phyloP scores from a whole-genome alignment of 371 early-diverging fungal species.

The Mucor piriformis region DNA sequence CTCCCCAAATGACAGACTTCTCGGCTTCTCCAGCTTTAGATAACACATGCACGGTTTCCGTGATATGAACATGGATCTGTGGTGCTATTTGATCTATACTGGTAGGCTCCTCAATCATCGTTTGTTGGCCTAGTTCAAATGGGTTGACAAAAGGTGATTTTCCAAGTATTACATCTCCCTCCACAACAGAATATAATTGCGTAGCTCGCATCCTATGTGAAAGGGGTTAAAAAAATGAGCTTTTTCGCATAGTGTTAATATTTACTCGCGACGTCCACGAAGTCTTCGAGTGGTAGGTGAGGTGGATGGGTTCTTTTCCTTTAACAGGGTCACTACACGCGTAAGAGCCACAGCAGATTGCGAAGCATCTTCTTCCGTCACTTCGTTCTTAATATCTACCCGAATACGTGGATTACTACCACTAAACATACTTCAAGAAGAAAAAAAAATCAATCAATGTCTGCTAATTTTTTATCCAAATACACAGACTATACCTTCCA shows the following conservation, averaged over 20 bases:
- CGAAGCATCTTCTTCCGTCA: constrained; percentile 32
- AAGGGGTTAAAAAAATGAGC: too few species aligned
- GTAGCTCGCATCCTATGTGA: constrained; percentile 32
- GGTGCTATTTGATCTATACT: constrained; percentile 14
- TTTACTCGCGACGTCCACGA: constrained; percentile 29
- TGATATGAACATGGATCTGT: constrained; percentile 34
- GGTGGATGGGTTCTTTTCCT: constrained; percentile 19
- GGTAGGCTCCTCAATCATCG: not conserved
- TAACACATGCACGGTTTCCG: constrained; percentile 50
- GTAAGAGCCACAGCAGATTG: constrained; percentile 29
- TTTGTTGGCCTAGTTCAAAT: constrained; percentile 13
- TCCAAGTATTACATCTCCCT: constrained; percentile 15
- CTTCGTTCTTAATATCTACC: constrained; percentile 34
- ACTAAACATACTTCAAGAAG: constrained; percentile 17
- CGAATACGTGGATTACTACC: constrained; percentile 19
- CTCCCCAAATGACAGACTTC: constrained; percentile 50
- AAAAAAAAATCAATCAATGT: not conserved
- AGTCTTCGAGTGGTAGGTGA: constrained; percentile 8
- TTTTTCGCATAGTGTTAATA: too few species aligned
- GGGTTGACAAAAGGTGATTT: constrained; percentile 9
- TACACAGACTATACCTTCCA: constrained; percentile 21
- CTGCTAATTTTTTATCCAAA: too few species aligned
- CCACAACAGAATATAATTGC: constrained; percentile 29
- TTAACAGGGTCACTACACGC: constrained; percentile 20
- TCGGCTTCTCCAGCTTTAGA: constrained; percentile 45